These are phyloP conservation scores for Aspergillus kassunensis DNA, from an alignment of 495 filamentous ascomycete species.

Conservation along the genomic window DNA sequence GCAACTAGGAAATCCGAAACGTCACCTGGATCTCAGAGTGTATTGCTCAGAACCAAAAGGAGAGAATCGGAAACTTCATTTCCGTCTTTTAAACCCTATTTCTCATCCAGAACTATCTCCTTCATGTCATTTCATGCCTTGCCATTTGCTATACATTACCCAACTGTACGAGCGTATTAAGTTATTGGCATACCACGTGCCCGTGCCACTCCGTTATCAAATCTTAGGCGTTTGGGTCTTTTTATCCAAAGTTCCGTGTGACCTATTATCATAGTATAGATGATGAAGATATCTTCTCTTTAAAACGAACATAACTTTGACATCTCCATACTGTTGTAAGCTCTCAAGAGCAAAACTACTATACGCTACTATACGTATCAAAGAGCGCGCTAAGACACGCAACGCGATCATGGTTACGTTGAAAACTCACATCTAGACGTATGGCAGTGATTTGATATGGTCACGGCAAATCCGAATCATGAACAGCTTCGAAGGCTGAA, in stretches of 20 bases:
- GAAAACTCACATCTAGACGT: no score
- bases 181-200: conserved; percentile 11
- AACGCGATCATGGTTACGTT: no score
- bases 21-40: conserved; percentile 99
- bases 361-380: no score
- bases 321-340: no score
- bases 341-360: no score
- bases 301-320: no score
- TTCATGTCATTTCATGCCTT: conserved; percentile 3
- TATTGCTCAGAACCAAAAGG: conserved; percentile 99
- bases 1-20: conserved; percentile 89
- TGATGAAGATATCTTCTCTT: conserved; percentile 3
- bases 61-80: conserved; percentile 97
- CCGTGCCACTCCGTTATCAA: conserved; percentile 9
- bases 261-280: conserved; percentile 9
- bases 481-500: no score
- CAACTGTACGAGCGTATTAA: conserved; percentile 32
- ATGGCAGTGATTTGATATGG: no score
- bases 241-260: conserved; percentile 26
- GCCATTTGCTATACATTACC: conserved; percentile 15
- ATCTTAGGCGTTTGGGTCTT: conserved; percentile 30
- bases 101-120: neutral
- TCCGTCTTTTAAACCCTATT: conserved; percentile 72
- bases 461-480: no score
- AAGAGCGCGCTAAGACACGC: no score